These are phyloP conservation scores for Peniophora sp. DNA, from an alignment of 1,284 basidiomycete species.

Conservation along the genomic window DNA sequence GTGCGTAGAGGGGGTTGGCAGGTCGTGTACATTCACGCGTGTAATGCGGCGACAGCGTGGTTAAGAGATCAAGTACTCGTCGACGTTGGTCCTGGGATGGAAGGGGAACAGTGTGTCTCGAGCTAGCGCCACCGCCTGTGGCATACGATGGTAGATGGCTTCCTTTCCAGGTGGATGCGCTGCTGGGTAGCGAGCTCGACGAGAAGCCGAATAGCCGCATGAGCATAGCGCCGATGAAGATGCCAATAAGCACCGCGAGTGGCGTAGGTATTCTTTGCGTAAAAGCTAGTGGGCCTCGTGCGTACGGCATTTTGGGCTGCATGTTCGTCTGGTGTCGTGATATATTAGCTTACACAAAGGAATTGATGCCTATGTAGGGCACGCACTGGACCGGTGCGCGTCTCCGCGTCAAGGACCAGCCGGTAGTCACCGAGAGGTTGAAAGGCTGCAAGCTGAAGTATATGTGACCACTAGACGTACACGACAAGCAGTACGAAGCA, in stretches of 20 bases:
- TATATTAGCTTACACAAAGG: too few relatives aligned
- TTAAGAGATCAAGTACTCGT: constrained; percentile 80
- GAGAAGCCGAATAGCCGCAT: constrained; percentile 34
- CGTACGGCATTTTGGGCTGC: constrained; percentile 17
- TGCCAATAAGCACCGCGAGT: constrained; percentile 52
- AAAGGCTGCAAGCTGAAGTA: too few relatives aligned
- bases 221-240: constrained; percentile 59
- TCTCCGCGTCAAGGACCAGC: too few relatives aligned
- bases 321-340: constrained; percentile 11
- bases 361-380: too few relatives aligned
- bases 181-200: constrained; percentile 20
- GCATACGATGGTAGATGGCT: constrained; percentile 39
- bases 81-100: constrained; percentile 76
- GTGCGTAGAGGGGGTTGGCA: constrained; percentile 74
- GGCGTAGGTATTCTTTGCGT: constrained; percentile 37
- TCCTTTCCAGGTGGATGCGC: constrained; percentile 35
- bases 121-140: constrained; percentile 29
- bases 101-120: constrained; percentile 52
- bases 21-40: constrained; percentile 84
- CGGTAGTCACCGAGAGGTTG: too few relatives aligned
- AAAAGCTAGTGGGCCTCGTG: neutral
- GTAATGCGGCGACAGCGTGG: constrained; percentile 81
- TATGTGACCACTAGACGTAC: too few relatives aligned
- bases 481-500: too few relatives aligned
- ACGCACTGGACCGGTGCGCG: too few relatives aligned